A percentile compares a stretch with the other conserved stretches of the same genome.
phyloP scores from a whole-genome alignment of 1,284 basidiomycete genomes.

The Ceraceosorus guamensis region DNA sequence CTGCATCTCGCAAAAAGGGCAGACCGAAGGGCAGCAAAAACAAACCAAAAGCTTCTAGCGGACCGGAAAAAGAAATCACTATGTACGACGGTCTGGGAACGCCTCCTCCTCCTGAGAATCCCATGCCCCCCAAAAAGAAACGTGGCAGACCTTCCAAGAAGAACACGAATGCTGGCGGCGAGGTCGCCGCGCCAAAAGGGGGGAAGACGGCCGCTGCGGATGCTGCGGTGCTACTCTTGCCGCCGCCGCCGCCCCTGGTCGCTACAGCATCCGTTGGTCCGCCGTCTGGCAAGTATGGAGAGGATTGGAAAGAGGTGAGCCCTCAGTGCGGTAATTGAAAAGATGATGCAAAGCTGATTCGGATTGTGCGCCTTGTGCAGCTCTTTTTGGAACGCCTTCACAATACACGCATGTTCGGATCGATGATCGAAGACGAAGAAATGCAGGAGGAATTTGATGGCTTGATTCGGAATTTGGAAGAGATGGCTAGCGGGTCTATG shows the following conservation, averaged over 20 bases:
- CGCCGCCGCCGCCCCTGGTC: neutral
- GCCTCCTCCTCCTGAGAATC: neutral
- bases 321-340: too few species aligned
- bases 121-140: too few species aligned
- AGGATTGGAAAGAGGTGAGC: conserved; percentile 8
- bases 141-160: too few species aligned
- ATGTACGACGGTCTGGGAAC: neutral
- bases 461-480: conserved; percentile 13
- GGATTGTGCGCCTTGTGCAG: conserved; percentile 3
- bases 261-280: neutral
- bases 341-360: too few species aligned
- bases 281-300: neutral
- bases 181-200: too few species aligned
- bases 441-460: conserved; percentile 25
- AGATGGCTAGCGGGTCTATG: too few species aligned
- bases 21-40: neutral
- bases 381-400: conserved; percentile 22
- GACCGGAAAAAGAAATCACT: too few species aligned
- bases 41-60: neutral
- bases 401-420: conserved; percentile 19
- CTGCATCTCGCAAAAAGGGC: neutral
- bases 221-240: too few species aligned
- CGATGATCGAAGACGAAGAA: conserved; percentile 23
- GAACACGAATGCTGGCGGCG: too few species aligned
- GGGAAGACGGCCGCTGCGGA: too few species aligned